Evolutionary conservation across 495 filamentous ascomycete species (phyloP).

Genomic region (Penicillium nucicola): DNA sequence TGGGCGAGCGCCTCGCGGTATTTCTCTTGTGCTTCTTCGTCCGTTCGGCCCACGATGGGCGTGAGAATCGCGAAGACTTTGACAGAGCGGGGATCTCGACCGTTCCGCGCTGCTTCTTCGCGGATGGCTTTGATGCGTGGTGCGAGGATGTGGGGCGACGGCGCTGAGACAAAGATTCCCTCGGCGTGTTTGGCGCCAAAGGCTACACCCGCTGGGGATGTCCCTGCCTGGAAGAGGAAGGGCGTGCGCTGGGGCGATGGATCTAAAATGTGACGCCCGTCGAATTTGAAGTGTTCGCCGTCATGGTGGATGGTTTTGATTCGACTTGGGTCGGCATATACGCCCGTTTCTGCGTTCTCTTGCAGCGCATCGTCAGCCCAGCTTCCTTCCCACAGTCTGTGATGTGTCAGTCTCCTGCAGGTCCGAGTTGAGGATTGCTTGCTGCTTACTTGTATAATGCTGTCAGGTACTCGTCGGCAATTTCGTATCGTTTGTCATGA

Average conservation of each 20-base stretch:
- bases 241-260: conserved; percentile 54
- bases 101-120: conserved; percentile 14
- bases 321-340: conserved; percentile 42
- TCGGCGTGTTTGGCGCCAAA: conserved; percentile 55
- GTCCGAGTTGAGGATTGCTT: too few species aligned
- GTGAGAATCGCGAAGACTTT: conserved; percentile 39
- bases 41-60: conserved; percentile 38
- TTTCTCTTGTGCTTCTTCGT: conserved; percentile 41
- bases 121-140: conserved; percentile 6
- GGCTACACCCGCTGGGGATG: conserved; percentile 36
- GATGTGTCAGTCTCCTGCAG: not conserved
- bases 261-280: conserved; percentile 41
- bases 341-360: conserved; percentile 35
- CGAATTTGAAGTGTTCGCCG: conserved; percentile 48
- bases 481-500: conserved; percentile 52
- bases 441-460: conserved; percentile 36
- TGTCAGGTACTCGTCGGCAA: conserved; percentile 51
- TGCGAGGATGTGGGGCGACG: conserved; percentile 13
- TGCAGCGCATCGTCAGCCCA: conserved; percentile 47
- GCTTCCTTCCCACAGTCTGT: conserved; percentile 49
- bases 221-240: conserved; percentile 54
- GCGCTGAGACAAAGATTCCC: conserved; percentile 50
- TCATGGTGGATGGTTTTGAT: conserved; percentile 49
- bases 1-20: conserved; percentile 33
- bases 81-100: conserved; percentile 33